Conservation (phyloP, 371 early-diverging fungal genomes). For the Syncephalis fuscata region DNA sequence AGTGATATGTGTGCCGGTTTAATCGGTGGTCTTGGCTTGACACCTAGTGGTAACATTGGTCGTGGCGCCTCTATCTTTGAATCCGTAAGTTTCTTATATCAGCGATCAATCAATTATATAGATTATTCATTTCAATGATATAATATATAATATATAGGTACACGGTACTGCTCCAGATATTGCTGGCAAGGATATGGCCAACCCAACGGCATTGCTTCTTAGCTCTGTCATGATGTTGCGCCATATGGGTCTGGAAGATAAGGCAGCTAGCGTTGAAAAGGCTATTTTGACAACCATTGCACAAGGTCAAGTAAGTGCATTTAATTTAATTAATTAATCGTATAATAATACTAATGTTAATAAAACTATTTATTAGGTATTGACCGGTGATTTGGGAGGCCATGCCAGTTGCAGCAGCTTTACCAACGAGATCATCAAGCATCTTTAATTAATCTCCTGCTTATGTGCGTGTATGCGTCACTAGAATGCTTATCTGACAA, state of each 20-base stretch:
- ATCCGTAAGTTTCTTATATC: constrained; percentile 20
- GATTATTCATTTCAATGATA: too few species aligned
- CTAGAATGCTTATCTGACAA: too few species aligned
- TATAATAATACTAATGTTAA: too few species aligned
- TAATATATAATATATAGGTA: constrained; percentile 2
- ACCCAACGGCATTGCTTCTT: constrained; percentile 86
- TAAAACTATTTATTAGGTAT: constrained; percentile 6
- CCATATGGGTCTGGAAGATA: constrained; percentile 72
- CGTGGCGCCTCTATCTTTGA: constrained; percentile 94
- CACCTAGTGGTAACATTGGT: constrained; percentile 97
- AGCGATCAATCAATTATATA: too few species aligned
- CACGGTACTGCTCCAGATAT: constrained; percentile 99
- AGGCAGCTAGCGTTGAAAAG: constrained; percentile 70
- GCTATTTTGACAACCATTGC: constrained; percentile 91
- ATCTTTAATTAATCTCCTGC: constrained; percentile 14
- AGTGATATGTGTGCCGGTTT: constrained; percentile 96
- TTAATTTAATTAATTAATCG: too few species aligned
- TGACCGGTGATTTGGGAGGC: constrained; percentile 93
- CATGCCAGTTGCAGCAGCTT: constrained; percentile 80
- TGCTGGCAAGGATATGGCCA: constrained; percentile 80
- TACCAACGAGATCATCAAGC: constrained; percentile 74
- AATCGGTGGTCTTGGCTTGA: constrained; percentile 95
- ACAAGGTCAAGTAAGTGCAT: constrained; percentile 48
- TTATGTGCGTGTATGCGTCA: too few species aligned
- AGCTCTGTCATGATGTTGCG: constrained; percentile 95